phyloP scores from a whole-genome alignment of 2,329 filamentous ascomycete genomes.

The Paracamarosporium sp. region DNA sequence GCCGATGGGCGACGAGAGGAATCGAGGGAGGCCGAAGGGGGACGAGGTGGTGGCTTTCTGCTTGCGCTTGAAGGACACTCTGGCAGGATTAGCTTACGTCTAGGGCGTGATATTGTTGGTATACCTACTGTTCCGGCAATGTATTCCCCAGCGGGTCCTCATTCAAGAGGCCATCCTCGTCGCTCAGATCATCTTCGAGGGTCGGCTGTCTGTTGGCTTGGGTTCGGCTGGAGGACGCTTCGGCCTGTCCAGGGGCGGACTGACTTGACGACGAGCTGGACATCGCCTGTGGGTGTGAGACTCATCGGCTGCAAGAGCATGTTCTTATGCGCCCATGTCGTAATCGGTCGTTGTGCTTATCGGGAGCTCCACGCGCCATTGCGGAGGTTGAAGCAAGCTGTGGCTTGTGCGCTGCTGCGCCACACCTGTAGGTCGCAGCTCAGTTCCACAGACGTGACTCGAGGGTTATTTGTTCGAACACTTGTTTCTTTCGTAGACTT shows the following conservation, averaged over 20 bases:
- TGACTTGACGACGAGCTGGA: constrained; percentile 46
- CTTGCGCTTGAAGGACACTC: constrained; percentile 75
- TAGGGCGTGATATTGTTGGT: background rate
- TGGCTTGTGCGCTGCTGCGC: constrained; percentile 7
- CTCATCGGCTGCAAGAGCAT: constrained; percentile 27
- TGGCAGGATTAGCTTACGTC: constrained; percentile 20
- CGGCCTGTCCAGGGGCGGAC: constrained; percentile 45
- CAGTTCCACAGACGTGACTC: too few species aligned
- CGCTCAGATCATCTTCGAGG: constrained; percentile 51
- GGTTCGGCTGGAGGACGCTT: constrained; percentile 54
- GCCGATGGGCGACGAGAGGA: constrained; percentile 51
- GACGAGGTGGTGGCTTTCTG: constrained; percentile 55
- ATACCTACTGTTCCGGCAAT: constrained; percentile 52
- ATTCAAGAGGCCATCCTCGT: constrained; percentile 58
- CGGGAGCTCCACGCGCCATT: background rate
- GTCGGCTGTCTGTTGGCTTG: constrained; percentile 41
- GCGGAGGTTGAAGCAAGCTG: constrained; percentile 8
- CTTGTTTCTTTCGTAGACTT: too few species aligned
- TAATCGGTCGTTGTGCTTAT: constrained; percentile 6
- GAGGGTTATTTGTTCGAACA: too few species aligned
- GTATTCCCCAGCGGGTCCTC: constrained; percentile 64
- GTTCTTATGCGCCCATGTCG: constrained; percentile 32
- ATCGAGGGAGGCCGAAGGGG: constrained; percentile 52
- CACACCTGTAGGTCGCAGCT: too few species aligned
- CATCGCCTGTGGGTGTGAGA: constrained; percentile 46